Base-by-base conservation (phyloP, 2,329 filamentous ascomycete genomes). In the Fusarium metavorans region DNA sequence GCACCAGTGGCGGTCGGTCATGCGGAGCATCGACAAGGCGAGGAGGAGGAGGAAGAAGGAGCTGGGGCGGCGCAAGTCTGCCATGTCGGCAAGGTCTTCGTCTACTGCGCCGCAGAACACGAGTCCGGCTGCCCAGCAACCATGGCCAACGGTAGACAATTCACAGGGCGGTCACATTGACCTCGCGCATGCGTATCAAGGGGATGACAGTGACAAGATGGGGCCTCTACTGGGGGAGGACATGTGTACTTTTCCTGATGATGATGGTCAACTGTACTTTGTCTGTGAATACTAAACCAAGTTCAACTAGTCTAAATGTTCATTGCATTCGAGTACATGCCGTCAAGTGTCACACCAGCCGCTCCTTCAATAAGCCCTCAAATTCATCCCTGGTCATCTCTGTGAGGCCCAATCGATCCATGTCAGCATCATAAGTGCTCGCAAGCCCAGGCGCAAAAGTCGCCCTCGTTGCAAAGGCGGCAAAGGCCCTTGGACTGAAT, bases 1-100 rank as follows among this genome's bases (percentile, higher is more conserved):
- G 11, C 64, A 67, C 32, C 64, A 67, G 43, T 67, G 64, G 64
- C 57, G 64, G 11, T 67, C 64, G 39, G 64, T 67, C 9, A 67
- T 67, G 64, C 56, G 45, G 16, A 67, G 37, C 27, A 67, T 67
- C 41, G 64, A 67, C n/a, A 67, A 56, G 18, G 64, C 64, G 14
- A 67, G 58, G 18, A 56, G 64, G 30, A 23, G 58, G 25, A 62
- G 64, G 45, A 43, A 32, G 30, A 67, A 67, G 45, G 64, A 67
- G 56, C 13, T 67, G 23, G 58, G 58, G 9, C 64, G 64, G n/a
- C 57, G 64, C 10, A 39, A 62, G 30, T 67, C 64, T 14, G 52
- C 58, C 8, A 48, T 58, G 18, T 67, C 64, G 13, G 43, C 14
- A 6, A 48, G 23, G 25, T 48, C 64, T 18, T 35, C 65, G 16